Conservation (phyloP, 768 basidiomycete genomes). For the Chalciporus pseudorubinellus region DNA sequence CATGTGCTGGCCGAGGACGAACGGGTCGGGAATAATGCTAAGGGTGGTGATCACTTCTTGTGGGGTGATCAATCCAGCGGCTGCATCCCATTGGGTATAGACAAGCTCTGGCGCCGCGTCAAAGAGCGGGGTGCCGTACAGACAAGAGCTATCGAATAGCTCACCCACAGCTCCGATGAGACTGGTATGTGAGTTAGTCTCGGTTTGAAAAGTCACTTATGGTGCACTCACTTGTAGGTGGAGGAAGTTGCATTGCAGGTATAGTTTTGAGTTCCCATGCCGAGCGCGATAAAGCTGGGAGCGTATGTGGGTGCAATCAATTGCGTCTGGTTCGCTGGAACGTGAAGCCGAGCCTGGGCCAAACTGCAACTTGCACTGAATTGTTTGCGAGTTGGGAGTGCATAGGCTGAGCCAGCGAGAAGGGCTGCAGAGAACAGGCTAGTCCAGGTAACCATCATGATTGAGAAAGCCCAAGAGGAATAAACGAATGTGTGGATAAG, state of each 20-base stretch:
- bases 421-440: not conserved
- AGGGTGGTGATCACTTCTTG: constrained; percentile 13
- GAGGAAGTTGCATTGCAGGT: constrained; percentile 43
- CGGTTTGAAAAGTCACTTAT: not conserved
- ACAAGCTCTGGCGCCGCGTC: constrained; percentile 30
- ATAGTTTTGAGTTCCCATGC: constrained; percentile 54
- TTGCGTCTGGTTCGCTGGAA: constrained; percentile 30
- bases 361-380: constrained; percentile 1
- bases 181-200: constrained; percentile 24
- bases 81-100: constrained; percentile 32
- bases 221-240: constrained; percentile 45
- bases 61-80: constrained; percentile 13
- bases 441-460: not conserved
- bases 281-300: constrained; percentile 44
- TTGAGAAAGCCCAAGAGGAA: not conserved
- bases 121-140: constrained; percentile 33
- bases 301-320: constrained; percentile 37
- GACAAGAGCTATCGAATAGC: constrained; percentile 55
- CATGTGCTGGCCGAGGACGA: constrained; percentile 52
- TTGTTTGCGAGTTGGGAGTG: not conserved
- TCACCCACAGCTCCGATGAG: constrained; percentile 50
- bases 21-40: constrained; percentile 7
- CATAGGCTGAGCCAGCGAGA: not conserved
- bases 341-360: constrained; percentile 1
- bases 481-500: not conserved